phyloP scores from a whole-genome alignment of 2,329 filamentous ascomycete genomes.

The Gremmenia infestans region DNA sequence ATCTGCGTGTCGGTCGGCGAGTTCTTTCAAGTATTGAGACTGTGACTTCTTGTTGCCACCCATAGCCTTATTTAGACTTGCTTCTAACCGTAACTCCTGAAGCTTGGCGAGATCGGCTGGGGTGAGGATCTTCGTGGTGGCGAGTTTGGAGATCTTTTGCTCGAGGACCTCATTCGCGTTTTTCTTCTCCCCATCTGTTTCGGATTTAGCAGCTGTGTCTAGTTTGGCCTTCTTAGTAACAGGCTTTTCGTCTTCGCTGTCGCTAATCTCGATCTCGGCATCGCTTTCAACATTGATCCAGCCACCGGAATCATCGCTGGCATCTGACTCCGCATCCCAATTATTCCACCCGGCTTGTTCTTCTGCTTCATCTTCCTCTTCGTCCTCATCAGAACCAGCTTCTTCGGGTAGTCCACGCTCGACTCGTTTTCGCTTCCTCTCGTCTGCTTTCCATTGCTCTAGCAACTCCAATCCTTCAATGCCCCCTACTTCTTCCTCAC shows the following conservation, averaged over 20 bases:
- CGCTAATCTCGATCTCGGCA: constrained; percentile 69
- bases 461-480: constrained; percentile 92
- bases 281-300: constrained; percentile 91
- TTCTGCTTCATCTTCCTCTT: constrained; percentile 51
- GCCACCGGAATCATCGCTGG: constrained; percentile 69
- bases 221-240: constrained; percentile 60
- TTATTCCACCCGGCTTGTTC: constrained; percentile 26
- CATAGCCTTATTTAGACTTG: constrained; percentile 63
- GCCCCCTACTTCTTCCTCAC: constrained; percentile 71
- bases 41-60: constrained; percentile 38
- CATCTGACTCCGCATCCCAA: constrained; percentile 38
- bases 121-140: constrained; percentile 90
- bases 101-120: constrained; percentile 95
- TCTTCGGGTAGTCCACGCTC: constrained; percentile 64
- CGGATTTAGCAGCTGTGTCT: constrained; percentile 33
- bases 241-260: constrained; percentile 70
- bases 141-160: constrained; percentile 62
- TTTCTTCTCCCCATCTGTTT: constrained; percentile 39
- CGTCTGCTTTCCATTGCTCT: constrained; percentile 89
- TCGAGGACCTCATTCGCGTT: constrained; percentile 33
- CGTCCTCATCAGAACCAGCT: constrained; percentile 54
- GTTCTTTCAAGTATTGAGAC: constrained; percentile 33
- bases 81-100: constrained; percentile 73
- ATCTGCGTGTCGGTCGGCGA: constrained; percentile 64
- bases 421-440: constrained; percentile 66